Base-by-base conservation (phyloP, 1,139 yeast species). In the Debaryomyces singareniensis region DNA sequence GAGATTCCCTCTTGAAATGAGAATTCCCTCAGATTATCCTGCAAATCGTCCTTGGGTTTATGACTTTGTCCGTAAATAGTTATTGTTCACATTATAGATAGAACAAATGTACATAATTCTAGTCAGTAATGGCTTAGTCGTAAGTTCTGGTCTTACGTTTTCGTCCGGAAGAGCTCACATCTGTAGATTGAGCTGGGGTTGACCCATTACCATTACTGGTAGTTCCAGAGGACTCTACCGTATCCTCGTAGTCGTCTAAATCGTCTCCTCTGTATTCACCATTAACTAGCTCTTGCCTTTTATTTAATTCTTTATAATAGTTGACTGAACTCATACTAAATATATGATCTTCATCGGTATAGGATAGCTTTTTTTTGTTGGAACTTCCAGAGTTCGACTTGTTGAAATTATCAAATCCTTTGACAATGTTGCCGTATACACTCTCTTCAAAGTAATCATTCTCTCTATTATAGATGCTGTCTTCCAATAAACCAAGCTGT, bases 11-110 rank as follows among this genome's bases (percentile, higher is more conserved):
- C 53, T 80, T 47, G 96, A 89, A 47, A 55, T 86, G 61, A 74
- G 94, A 50, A 75, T 84, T 4, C 97, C 98, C 20, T 83, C 95
- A 1, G 94, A 87, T 34, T 85, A 67, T 39, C 98, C 98, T n/a
- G 82, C 97, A 24, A 77, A 75, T 47, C 70, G 73, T 38, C 69
- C 85, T 16, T 89, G 97, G 96, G 75, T 78, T 35, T 73, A 75
- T 48, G 76, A 79, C 42, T 84, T 63, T 46, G 49, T 37, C 18
- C 43, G 45, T 29, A 43, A 34, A 43, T 31, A 30, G 29, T 28
- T 35, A 24, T 30, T 13, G 13, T 25, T 32, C 12, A 15, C 24
- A 30, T 24, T 30, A 35, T 36, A 36, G 18, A 28, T 31, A 34
- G 25, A 30, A 18, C 7, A 18, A 9, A n/a, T 18, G 9, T 18